phyloP scores from a whole-genome alignment of 768 basidiomycete genomes.

The Chalciporus sphaerocephalus region DNA sequence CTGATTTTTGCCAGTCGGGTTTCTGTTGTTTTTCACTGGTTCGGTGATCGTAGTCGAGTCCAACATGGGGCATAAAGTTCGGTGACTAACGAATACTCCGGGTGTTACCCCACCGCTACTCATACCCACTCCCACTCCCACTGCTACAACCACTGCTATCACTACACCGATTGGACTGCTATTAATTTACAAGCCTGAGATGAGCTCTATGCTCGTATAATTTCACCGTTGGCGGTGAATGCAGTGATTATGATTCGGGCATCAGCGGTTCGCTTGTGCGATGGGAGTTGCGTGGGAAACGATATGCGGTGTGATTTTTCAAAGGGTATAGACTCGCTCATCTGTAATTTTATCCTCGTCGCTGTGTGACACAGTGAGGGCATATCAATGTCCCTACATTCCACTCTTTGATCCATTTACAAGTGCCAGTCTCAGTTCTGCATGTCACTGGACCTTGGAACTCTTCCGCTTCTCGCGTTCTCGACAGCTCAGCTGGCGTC shows the following conservation, averaged over 20 bases:
- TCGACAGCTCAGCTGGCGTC: neutral
- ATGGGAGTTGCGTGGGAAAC: neutral
- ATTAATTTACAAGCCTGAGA: too few species aligned
- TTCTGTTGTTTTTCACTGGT: constrained; percentile 10
- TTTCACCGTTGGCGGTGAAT: neutral
- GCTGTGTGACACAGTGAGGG: constrained; percentile 22
- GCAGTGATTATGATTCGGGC: neutral
- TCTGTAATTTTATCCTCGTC: constrained; percentile 7
- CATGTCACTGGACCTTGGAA: constrained; percentile 5
- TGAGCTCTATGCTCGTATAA: too few species aligned
- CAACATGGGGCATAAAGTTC: neutral
- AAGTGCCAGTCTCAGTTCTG: constrained; percentile 2
- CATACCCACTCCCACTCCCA: too few species aligned
- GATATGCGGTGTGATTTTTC: constrained; percentile 3
- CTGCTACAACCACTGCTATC: too few species aligned
- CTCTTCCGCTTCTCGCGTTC: neutral
- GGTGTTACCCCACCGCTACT: too few species aligned
- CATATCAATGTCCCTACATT: constrained; percentile 7
- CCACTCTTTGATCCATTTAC: neutral
- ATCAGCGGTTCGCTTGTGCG: too few species aligned
- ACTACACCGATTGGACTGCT: too few species aligned
- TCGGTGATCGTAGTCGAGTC: neutral
- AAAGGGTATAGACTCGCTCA: constrained; percentile 1
- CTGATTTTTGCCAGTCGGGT: constrained; percentile 28
- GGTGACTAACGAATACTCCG: too few species aligned